Evolutionary conservation across 129 eudicot genomes (phyloP).

Genomic region (Calendula officinalis): DNA sequence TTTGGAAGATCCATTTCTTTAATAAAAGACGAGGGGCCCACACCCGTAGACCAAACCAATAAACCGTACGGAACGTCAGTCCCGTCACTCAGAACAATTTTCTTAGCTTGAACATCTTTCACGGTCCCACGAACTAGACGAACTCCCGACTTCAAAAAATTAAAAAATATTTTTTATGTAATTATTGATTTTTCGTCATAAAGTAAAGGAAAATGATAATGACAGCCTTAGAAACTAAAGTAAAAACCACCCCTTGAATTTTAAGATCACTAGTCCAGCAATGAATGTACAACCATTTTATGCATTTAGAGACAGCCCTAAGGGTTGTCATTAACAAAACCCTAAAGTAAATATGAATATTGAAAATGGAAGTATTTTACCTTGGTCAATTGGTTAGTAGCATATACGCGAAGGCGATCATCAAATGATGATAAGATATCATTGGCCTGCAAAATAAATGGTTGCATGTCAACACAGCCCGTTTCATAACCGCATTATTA

Average conservation of each 20-base stretch:
- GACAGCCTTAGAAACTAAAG: no score
- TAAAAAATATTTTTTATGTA: neutral
- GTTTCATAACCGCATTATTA: no score
- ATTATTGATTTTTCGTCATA: neutral
- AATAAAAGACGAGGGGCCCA: conserved; percentile 90
- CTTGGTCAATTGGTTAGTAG: conserved; percentile 77
- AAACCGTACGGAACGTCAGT: conserved; percentile 89
- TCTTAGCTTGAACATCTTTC: conserved; percentile 81
- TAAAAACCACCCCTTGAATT: no score
- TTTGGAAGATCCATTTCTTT: conserved; percentile 59
- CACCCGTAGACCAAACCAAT: conserved; percentile 97
- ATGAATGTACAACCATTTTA: no score
- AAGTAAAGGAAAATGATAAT: neutral
- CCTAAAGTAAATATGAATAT: no score
- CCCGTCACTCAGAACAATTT: conserved; percentile 71
- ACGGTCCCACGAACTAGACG: conserved; percentile 89
- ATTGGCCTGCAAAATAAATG: conserved; percentile 60
- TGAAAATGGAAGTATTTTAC: conserved; percentile 34
- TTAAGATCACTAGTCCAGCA: no score
- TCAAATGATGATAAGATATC: conserved; percentile 93
- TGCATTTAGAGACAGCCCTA: no score
- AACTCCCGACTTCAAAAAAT: conserved; percentile 77
- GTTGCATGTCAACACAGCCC: neutral
- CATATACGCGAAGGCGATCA: conserved; percentile 86
- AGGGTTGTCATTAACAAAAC: no score